A percentile compares a stretch with the other conserved stretches of the same genome.
Conservation (phyloP, 495 filamentous ascomycete genomes). For the Aspergillus campestris region DNA sequence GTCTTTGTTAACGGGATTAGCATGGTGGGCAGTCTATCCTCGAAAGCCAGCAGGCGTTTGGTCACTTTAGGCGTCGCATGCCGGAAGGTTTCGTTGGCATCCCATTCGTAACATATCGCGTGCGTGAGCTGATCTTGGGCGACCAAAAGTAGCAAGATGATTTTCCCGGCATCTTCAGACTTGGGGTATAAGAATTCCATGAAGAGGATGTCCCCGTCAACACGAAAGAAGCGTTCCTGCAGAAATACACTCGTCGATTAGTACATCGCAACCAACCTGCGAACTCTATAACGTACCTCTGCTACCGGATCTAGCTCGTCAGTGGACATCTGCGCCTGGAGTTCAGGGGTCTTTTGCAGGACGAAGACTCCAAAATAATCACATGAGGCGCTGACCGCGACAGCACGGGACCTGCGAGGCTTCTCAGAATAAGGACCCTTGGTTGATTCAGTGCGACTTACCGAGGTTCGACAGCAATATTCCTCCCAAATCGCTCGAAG, state of each 20-base stretch:
- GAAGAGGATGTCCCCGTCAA: slow-evolving; percentile 69
- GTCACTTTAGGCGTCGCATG: slow-evolving; percentile 31
- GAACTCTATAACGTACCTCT: slow-evolving; percentile 15
- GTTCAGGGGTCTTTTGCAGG: slow-evolving; percentile 19
- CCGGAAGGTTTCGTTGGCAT: slow-evolving; percentile 30
- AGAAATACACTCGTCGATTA: background rate
- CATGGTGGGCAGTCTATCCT: slow-evolving; percentile 56
- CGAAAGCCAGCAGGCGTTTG: slow-evolving; percentile 45
- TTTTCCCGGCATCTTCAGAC: slow-evolving; percentile 47
- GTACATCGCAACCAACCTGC: no score
- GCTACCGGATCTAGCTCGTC: slow-evolving; percentile 27
- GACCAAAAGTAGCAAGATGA: slow-evolving; percentile 69
- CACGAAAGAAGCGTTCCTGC: slow-evolving; percentile 47
- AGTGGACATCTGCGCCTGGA: slow-evolving; percentile 28
- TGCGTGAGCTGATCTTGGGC: slow-evolving; percentile 50
- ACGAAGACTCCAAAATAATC: slow-evolving; percentile 51
- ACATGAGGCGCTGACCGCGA: slow-evolving; percentile 56
- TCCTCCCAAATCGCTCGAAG: slow-evolving; percentile 58
- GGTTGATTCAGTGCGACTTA: slow-evolving; percentile 17
- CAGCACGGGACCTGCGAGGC: slow-evolving; percentile 46
- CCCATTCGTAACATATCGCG: slow-evolving; percentile 72
- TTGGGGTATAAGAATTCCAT: slow-evolving; percentile 81
- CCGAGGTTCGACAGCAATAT: slow-evolving; percentile 76
- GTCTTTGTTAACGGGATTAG: slow-evolving; percentile 59
- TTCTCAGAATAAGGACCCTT: slow-evolving; percentile 6